Percentiles rank a stretch among this genome's conserved stretches.
Evolutionary conservation across 2,329 filamentous ascomycete species (phyloP).

Genomic region (Drechslerella dactyloides): DNA sequence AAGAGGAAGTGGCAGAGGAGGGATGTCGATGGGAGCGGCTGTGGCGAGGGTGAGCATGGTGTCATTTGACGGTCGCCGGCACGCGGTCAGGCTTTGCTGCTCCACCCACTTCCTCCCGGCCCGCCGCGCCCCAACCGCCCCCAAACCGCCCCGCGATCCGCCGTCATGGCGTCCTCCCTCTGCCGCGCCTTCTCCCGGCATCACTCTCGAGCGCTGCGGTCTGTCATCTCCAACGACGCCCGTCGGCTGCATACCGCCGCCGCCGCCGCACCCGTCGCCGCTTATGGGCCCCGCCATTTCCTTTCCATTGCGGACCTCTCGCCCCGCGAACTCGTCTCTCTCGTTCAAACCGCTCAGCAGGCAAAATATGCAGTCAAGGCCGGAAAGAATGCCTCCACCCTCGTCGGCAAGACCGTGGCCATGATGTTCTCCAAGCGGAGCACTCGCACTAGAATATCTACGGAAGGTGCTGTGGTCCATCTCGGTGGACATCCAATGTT

Average conservation of each 20-base stretch:
- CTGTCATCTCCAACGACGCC: neutral
- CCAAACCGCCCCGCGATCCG: conserved; percentile 8
- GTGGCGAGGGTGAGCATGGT: neutral
- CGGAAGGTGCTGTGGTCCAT: conserved; percentile 84
- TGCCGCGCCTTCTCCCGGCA: conserved; percentile 10
- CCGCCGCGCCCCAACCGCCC: neutral
- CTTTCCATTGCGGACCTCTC: conserved; percentile 89
- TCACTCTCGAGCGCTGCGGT: conserved; percentile 8
- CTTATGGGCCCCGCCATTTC: conserved; percentile 74
- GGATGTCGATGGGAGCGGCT: neutral
- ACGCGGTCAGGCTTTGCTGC: conserved; percentile 6
- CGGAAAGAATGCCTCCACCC: conserved; percentile 60
- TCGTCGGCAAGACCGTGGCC: conserved; percentile 80
- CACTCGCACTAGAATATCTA: conserved; percentile 90
- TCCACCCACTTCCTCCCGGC: neutral
- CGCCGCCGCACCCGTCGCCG: neutral
- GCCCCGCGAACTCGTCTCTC: conserved; percentile 75
- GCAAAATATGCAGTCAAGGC: conserved; percentile 81
- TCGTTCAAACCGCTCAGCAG: conserved; percentile 80
- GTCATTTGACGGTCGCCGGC: conserved; percentile 3
- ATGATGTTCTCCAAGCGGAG: conserved; percentile 98
- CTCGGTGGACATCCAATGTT: conserved; percentile 97
- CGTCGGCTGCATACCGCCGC: conserved; percentile 16
- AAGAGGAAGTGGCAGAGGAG: neutral
- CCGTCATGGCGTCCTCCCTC: conserved; percentile 20